Base-by-base conservation (phyloP, 2,329 filamentous ascomycete genomes). In the Nigrospora osmanthi region DNA sequence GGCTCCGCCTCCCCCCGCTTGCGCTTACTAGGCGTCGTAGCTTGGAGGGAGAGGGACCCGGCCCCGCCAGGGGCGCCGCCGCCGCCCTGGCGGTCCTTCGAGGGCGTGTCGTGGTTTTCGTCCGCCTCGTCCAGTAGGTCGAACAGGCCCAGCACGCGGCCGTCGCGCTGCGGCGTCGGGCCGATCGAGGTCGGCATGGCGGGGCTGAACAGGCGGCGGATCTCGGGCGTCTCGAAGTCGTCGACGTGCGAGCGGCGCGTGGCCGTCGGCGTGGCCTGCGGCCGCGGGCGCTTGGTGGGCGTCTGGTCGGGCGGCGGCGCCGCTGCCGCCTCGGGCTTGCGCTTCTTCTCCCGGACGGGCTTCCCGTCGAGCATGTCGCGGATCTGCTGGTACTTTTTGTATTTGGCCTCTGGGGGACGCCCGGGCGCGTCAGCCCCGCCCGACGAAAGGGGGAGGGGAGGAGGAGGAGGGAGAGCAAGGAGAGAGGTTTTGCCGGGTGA, bases 131-230 rank as follows among this genome's bases (percentile, higher is more conserved):
- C 67, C 9, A 89, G 66, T 11, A 85, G 65, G 57, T 91, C 87
- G 58, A 93, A 93, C 15, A 93, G 66, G 5, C 87, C 86, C 3
- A 93, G 71, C 1, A 89, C 82, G 16, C 79, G 78, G 28, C 87
- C 87, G 59, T 91, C 85, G 49, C 81, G 80, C 57, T 91, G 87
- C 3, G 87, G 87, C 12, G 87, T 93, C 2, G 87, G 87, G 3
- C 85, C 86, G 49, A 93, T 76, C 1, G 73, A 76, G 6, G 77
- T 80, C 3, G 78, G 77, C 11, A 73, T 69, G 0, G 65, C 65
- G 2, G 80, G 77, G 46, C 77, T 80, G 57, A 83, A 84, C 6
- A 83, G 67, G 47, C 73, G 79, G 30, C 79, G 70, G 34, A 73
- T 69, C 1, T 74, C 75, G 2, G 81, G 80, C 2, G 80, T 81